Evolutionary conservation across 345 rosid species (phyloP).

Genomic region (Bruguiera parviflora): DNA sequence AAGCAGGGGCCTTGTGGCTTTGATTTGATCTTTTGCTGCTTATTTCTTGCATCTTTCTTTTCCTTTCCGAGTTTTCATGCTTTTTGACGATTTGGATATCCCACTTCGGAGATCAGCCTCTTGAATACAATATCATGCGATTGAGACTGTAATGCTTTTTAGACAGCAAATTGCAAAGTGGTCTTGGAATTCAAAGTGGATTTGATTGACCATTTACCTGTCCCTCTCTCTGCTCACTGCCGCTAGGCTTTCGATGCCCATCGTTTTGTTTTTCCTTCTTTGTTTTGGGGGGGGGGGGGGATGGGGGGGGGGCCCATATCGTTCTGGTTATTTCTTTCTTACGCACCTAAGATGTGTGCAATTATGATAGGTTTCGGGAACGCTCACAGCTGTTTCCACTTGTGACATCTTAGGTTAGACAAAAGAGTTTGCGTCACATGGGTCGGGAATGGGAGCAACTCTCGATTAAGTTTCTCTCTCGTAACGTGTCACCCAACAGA

Average conservation of each 20-base stretch:
- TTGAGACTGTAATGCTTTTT: slow-evolving; percentile 11
- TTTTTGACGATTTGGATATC: not conserved
- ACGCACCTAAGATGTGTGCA: not conserved
- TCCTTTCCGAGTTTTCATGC: not conserved
- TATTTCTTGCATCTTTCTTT: not conserved
- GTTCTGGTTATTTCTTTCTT: no score
- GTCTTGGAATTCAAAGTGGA: not conserved
- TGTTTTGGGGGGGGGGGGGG: not conserved
- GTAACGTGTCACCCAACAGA: not conserved
- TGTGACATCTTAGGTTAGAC: not conserved
- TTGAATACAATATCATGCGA: not conserved
- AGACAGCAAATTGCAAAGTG: not conserved
- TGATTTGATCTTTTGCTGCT: slow-evolving; percentile 23
- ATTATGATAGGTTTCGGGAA: not conserved
- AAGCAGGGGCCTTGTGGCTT: slow-evolving; percentile 98
- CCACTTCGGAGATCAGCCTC: not conserved
- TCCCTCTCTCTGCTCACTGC: no score
- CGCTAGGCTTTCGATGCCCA: no score
- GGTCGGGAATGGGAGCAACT: no score
- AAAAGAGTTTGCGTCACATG: slow-evolving; percentile 5
- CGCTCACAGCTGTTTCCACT: slow-evolving; percentile 4
- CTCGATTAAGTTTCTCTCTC: no score
- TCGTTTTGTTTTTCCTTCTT: not conserved
- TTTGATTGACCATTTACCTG: not conserved
- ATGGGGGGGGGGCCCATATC: no score